Base-by-base conservation (phyloP, 169 alveolate species). In the Plasmodium blacklocki region DNA sequence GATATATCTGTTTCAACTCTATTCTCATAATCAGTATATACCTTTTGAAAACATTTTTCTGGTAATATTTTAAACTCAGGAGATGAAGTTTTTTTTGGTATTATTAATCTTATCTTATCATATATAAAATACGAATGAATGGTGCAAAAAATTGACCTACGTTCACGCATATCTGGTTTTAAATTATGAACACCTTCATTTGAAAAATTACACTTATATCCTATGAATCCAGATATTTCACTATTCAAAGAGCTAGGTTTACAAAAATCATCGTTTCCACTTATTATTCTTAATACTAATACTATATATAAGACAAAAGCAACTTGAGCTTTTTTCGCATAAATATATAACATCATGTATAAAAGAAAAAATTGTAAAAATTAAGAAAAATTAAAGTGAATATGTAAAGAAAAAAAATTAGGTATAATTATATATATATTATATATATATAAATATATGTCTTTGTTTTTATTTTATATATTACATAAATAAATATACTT, bases 151-250 rank as follows among this genome's bases (percentile, higher is more conserved):
- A 76, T 23, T 11, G 89, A 76, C 39, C 89, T 76, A 23, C 54
- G 49, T 50, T 76, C 89, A 19, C 58, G 59, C 12, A 63, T 49
- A 64, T 64, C 74, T n/a, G 89, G 89, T 18, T 76, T 75, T 76
- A 76, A 39, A 64, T 45, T 76, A 54, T 76, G 89, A 50, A 76
- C 75, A 19, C 89, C 89, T 26, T 76, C 26, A 8, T 67, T 64
- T 8, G 89, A 62, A 68, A 76, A 76, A 26, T 76, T 66, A 66
- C 89, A 76, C 49, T 76, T 76, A 59, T 32, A 76, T 56, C 89
- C 89, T 39, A 76, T 23, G 52, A 76, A 76, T 64, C 78, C 76
- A 6, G 89, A 47, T 11, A 66, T 58, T 21, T 76, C 52, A 3
- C 29, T 63, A 58, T 26, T 49, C 56, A 76, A 18, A 12, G 26